Base-by-base conservation (phyloP, 768 basidiomycete genomes). In the Kwoniella shandongensis region DNA sequence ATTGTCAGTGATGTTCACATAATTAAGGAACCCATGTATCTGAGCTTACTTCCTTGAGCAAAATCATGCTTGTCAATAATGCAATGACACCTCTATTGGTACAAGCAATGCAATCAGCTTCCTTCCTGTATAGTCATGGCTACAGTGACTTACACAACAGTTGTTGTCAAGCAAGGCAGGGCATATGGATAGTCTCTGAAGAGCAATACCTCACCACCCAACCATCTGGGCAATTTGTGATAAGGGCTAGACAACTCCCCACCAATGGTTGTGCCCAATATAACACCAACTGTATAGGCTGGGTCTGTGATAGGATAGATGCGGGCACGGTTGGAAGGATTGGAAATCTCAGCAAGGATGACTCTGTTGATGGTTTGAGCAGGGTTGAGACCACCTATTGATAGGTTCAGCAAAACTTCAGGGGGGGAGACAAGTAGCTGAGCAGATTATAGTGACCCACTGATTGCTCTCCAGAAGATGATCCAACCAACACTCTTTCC, bases 291-390 rank as follows among this genome's bases (percentile, higher is more conserved):
- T 8, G 58, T 41, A 51, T 63, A 69, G 2, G 57, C 32, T 1
- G 70, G 70, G 2, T 63, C 63, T 52, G 63, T 63, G 36, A 69
- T 63, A 29, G 68, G 52, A 58, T 65, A 69, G 23, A 69, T 61
- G 26, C 45, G 45, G n/a, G 53, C 49, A 13, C 70, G 67, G 57
- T 69, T 67, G 10, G 53, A 39, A 7, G 63, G 55, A 38, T 67
- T 48, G 4, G 59, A 46, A 13, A 67, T 44, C 36, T 72, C 70
- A 4, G 52, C 27, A 8, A 60, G 54, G 7, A 66, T 22, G 47
- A 67, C 59, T 32, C 62, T 63, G 48, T 27, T 44, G 3, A 72
- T 10, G 11, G 67, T 59, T 0, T 52, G 61, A 12, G 48, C 47
- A 2, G 68, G 60, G 32, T 61, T 64, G 12, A 69, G 26, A 3